A percentile compares a stretch with the other conserved stretches of the same genome.
Conservation (phyloP, 2,329 filamentous ascomycete species). For the Lizonia empirigonia region DNA sequence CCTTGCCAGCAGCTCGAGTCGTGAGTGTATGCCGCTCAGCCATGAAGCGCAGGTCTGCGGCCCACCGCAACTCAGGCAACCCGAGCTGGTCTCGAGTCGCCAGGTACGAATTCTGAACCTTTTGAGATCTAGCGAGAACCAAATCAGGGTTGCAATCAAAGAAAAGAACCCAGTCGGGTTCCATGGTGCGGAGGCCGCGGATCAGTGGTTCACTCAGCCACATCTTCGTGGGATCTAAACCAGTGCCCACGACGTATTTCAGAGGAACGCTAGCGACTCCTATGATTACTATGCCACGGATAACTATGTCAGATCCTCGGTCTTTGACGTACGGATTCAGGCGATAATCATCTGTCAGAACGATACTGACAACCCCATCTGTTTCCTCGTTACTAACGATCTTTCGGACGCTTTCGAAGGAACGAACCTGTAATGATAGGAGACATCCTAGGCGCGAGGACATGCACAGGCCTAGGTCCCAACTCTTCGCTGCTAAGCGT, state of each 20-base stretch:
- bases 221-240: neutral
- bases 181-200: neutral
- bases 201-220: neutral
- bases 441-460: neutral
- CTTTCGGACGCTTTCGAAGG: neutral
- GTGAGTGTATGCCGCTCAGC: neutral
- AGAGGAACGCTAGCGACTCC: neutral
- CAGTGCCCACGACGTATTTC: neutral
- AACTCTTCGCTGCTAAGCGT: neutral
- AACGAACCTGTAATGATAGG: neutral
- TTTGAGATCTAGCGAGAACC: neutral
- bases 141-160: slow-evolving; percentile 7
- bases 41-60: neutral
- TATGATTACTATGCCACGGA: neutral
- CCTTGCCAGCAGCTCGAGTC: neutral
- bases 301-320: neutral
- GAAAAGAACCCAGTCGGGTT: neutral
- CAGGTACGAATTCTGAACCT: slow-evolving; percentile 5
- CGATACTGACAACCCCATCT: neutral
- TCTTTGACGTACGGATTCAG: neutral
- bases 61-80: slow-evolving; percentile 1
- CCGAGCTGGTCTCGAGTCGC: neutral
- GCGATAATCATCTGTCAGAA: neutral
- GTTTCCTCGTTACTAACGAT: neutral
- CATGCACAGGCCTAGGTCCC: neutral